phyloP scores from a whole-genome alignment of 345 rosid species.

The Dipteronia sinensis region DNA sequence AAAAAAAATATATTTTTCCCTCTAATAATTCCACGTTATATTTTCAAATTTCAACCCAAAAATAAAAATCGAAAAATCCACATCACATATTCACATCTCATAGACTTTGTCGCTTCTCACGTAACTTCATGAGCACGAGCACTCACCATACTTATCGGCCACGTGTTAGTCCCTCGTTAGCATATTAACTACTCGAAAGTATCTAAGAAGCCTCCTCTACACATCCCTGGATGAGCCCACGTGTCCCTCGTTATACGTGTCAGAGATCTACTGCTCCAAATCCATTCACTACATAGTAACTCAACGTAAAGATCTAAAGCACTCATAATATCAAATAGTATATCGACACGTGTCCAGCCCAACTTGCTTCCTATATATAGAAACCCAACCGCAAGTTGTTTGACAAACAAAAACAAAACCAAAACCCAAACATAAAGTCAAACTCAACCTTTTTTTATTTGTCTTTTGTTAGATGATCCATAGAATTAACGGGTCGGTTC shows the following conservation, averaged over 20 bases:
- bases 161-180: conserved; percentile 30
- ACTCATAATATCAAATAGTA: neutral
- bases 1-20: neutral
- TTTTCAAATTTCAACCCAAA: neutral
- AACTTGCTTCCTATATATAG: neutral
- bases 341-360: conserved; percentile 22
- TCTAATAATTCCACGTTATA: conserved; percentile 13
- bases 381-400: neutral
- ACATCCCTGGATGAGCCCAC: neutral
- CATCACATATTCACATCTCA: conserved; percentile 1
- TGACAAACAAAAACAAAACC: conserved; percentile 14
- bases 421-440: conserved; percentile 18
- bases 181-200: conserved; percentile 6
- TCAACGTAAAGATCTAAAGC: neutral
- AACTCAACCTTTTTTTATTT: conserved; percentile 3
- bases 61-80: conserved; percentile 9
- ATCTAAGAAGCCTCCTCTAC: conserved; percentile 28
- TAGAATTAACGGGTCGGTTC: conserved; percentile 36
- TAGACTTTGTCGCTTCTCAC: conserved; percentile 37
- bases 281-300: neutral
- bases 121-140: conserved; percentile 37
- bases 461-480: conserved; percentile 39
- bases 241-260: neutral
- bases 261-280: neutral
- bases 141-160: conserved; percentile 18